Evolutionary conservation across 495 filamentous ascomycete genomes (phyloP), one percentile per base, ranked within the genome.

Genomic region (Melanomma pulvis-pyrius): DNA sequence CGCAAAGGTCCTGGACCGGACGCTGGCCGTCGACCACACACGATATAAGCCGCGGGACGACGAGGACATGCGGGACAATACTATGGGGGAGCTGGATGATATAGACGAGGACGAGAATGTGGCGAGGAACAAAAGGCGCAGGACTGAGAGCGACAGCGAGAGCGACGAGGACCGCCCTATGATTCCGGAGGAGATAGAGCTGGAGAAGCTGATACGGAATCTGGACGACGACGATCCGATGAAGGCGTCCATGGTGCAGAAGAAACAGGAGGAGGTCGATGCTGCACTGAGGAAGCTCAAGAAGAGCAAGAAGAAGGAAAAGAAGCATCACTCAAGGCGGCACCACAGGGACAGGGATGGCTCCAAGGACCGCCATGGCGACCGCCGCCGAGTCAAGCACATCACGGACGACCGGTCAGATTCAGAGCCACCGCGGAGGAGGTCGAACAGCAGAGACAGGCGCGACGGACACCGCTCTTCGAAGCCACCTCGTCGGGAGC

Each of bases 151-250:
- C 48, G 71, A 58, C 39, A 77, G 73, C 53, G 78, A 78, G 68
- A 61, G 62, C 68, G 70, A 77, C 60, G 70, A 79, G 76, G 64
- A 73, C 56, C 39, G 74, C 53, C 79, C 81, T 17, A 61, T 87
- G 71, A 69, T 89, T 19, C 85, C 82, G 68, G 88, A 90, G 69
- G 93, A 97, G 77, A 80, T 77, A 48, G 93, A 97, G 74, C 74
- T 98, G 48, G 85, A 83, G 60, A 84, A 86, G 56, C 73, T 97
- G 70, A 87, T 94, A 19, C 77, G 82, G 63, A 86, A 92, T 21
- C 89, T 96, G 67, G 93, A 97, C 68, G 93, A 97, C 24, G 94
- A 97, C 70, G 93, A 98, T 78, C 93, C 94, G 1, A 97, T 98
- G 94, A 98, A 97, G 78, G 85, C 86, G 55, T 96, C 90, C 73